Percentiles rank a stretch among this genome's conserved stretches.
These are phyloP conservation scores for Marasmius fiardii DNA, from an alignment of 1,284 basidiomycete genomes.

Conservation along the genomic window DNA sequence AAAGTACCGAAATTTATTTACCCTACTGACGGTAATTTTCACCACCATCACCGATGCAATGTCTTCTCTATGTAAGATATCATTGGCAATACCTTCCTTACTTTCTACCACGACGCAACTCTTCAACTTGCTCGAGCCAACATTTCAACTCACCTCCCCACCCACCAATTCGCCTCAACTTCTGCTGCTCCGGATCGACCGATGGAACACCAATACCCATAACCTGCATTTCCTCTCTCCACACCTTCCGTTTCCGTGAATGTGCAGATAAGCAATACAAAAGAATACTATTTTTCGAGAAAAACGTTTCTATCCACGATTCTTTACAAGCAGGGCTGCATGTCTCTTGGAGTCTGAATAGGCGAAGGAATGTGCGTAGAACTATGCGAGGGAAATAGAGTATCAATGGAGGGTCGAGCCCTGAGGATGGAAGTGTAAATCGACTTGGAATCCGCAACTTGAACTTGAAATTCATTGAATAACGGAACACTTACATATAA, in stretches of 20 bases:
- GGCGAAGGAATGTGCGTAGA: conserved; percentile 47
- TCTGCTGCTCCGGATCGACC: neutral
- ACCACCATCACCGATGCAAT: neutral
- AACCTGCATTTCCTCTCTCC: neutral
- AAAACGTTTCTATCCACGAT: conserved; percentile 35
- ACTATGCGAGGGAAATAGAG: conserved; percentile 60
- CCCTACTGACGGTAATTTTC: neutral
- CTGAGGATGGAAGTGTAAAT: conserved; percentile 27
- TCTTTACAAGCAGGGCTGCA: conserved; percentile 56
- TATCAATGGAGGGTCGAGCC: conserved; percentile 61
- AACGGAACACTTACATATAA: conserved; percentile 47
- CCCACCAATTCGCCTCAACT: neutral
- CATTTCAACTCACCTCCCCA: neutral
- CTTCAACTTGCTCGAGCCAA: neutral
- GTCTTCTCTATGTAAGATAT: neutral
- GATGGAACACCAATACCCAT: neutral
- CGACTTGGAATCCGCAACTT: too few relatives aligned
- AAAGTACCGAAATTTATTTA: too few relatives aligned
- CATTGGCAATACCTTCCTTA: neutral
- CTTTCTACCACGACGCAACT: neutral
- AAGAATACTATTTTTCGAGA: conserved; percentile 29
- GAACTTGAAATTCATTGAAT: neutral
- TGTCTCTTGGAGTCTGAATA: conserved; percentile 33
- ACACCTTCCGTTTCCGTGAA: neutral
- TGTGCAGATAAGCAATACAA: neutral